phyloP scores from a whole-genome alignment of 768 basidiomycete genomes.

The Phlebiopsis gigantea region DNA sequence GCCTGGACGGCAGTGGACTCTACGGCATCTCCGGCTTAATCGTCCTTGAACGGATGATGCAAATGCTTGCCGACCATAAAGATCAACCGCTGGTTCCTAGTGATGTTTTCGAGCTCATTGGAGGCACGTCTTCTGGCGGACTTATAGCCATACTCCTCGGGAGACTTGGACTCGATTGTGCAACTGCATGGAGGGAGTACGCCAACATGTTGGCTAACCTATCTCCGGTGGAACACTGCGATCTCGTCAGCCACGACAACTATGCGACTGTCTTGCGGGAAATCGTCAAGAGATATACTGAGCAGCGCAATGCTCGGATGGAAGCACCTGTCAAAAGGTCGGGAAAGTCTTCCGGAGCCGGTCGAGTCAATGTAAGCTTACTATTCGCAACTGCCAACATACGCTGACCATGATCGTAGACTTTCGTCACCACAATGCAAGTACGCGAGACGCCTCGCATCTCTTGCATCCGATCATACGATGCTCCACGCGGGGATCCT shows the following conservation, averaged over 20 bases:
- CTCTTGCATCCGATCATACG: background rate
- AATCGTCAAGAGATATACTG: background rate
- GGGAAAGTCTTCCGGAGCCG: background rate
- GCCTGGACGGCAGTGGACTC: background rate
- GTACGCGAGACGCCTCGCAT: background rate
- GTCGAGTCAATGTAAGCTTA: background rate
- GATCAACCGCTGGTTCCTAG: background rate
- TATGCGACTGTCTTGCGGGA: background rate
- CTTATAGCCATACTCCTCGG: background rate
- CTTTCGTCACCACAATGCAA: background rate
- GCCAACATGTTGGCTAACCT: background rate
- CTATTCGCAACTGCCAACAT: background rate
- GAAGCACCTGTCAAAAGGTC: background rate
- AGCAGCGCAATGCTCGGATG: background rate
- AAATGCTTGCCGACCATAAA: background rate
- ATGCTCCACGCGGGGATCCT: background rate
- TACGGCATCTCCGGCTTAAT: background rate
- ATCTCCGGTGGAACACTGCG: background rate
- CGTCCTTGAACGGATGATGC: background rate
- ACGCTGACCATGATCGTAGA: background rate
- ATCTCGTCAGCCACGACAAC: background rate
- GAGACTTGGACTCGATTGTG: background rate
- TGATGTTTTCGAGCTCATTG: background rate
- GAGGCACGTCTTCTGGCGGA: background rate
- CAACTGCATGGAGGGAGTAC: background rate